Base-by-base conservation (phyloP, 768 basidiomycete genomes). In the Rhizopogon roseolus region DNA sequence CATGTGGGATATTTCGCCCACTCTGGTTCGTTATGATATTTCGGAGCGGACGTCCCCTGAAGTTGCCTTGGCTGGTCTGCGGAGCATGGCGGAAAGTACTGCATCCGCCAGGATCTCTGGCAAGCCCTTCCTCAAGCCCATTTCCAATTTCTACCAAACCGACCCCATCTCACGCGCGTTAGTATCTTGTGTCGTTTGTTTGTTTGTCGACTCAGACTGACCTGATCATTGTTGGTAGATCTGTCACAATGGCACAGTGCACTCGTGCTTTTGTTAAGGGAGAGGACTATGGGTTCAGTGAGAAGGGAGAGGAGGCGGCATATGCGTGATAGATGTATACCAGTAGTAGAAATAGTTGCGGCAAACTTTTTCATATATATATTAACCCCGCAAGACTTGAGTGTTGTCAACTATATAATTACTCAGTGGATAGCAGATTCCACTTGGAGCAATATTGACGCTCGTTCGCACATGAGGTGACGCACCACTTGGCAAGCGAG, bases 161-260 rank as follows among this genome's bases (percentile, higher is more conserved):
- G 96, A 98, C 70, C 84, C 90, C 27, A 93, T 98, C 66, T 94
- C 93, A 41, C 78, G 95, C 78, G 90, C 92, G 82, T 94, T 62
- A 71, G 93, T 88, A 6, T 52, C 29, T 43, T 50, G 5, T 43
- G 11, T 43, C 39, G 6, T 29, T 29, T 46, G n/a, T 49, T 37
- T 46, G 25, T 51, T 7, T 46, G 51, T 41, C 39, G 46, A 54
- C 29, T 14, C 29, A 56, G 10, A 42, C 56, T 48, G 17, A 36
- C 25, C 11, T 17, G 13, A 5, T 36, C 9, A 22, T 22, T n/a
- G 3, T 32, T 36, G 52, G 16, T 60, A 92, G 89, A 42, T 93
- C 91, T n/a, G 88, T 92, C 36, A 95, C 94, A 36, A 97, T 97
- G 94, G 94, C 93, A 1, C 89, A 93, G 60, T 96, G 93, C 68